Conservation (phyloP, 2,329 filamentous ascomycete genomes). For the Lasiodiplodia sp. region DNA sequence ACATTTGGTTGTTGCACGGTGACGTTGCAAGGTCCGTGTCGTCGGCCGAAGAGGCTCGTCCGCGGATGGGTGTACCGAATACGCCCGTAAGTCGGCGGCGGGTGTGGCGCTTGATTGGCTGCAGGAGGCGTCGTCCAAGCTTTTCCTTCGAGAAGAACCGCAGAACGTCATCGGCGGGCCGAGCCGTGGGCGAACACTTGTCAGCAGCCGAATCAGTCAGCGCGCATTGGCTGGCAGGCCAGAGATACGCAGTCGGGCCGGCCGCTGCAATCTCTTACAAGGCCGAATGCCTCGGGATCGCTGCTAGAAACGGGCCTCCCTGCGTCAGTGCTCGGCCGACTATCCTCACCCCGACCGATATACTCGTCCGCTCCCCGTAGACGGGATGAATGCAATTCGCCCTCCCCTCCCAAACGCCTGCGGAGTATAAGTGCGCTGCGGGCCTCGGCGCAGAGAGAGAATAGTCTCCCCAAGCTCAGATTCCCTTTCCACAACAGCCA, state of each 20-base stretch:
- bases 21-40: not conserved
- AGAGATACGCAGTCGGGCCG: constrained; percentile 9
- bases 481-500: not conserved
- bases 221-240: not conserved
- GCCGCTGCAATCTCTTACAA: not conserved
- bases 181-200: not conserved
- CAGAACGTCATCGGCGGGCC: not conserved
- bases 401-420: not conserved
- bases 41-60: constrained; percentile 12
- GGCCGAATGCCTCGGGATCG: not conserved
- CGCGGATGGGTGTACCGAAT: not conserved
- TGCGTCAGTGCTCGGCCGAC: constrained; percentile 19
- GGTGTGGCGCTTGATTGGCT: constrained; percentile 8
- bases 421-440: constrained; percentile 8
- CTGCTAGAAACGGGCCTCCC: not conserved
- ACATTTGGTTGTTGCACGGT: not conserved
- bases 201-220: not conserved
- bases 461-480: not conserved
- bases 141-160: too few relatives aligned
- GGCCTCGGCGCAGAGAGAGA: not conserved
- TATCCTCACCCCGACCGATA: not conserved
- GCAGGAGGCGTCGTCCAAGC: not conserved
- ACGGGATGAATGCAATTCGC: too few relatives aligned
- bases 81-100: not conserved
- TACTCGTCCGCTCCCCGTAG: not conserved